Percentiles rank a stretch among this genome's conserved stretches.
phyloP scores from a whole-genome alignment of 768 basidiomycete genomes.

The Boletus pseudopeckii region DNA sequence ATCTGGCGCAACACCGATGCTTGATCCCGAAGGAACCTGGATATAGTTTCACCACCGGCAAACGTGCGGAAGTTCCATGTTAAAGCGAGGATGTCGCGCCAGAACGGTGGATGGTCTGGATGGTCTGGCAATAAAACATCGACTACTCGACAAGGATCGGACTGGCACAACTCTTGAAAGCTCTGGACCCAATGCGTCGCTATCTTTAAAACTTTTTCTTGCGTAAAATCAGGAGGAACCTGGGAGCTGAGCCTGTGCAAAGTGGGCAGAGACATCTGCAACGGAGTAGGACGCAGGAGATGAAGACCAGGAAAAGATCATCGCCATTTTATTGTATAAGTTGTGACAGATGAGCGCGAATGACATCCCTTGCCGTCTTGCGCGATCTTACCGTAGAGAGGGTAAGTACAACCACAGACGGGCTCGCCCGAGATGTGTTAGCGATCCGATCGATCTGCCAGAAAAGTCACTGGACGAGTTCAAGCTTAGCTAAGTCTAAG shows the following conservation, averaged over 20 bases:
- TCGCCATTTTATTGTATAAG: not conserved
- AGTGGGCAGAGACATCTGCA: not conserved
- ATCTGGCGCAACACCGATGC: conserved; percentile 17
- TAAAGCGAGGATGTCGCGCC: conserved; percentile 28
- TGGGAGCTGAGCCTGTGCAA: not conserved
- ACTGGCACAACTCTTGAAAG: not conserved
- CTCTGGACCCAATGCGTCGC: conserved; percentile 1
- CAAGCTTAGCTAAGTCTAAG: too few relatives aligned
- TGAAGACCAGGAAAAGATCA: not conserved
- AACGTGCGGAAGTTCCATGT: conserved; percentile 54
- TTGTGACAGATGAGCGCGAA: not conserved
- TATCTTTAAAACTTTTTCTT: not conserved
- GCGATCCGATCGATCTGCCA: too few relatives aligned
- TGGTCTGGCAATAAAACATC: not conserved
- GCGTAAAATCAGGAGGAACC: not conserved
- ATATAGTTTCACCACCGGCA: conserved; percentile 33
- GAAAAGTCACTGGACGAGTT: too few relatives aligned
- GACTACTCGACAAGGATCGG: not conserved
- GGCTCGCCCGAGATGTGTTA: too few relatives aligned
- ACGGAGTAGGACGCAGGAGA: not conserved
- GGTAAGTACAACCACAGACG: not conserved
- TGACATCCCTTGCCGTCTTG: too few relatives aligned
- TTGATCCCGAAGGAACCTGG: conserved; percentile 32
- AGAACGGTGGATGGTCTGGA: not conserved
- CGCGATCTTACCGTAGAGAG: too few relatives aligned